These are phyloP conservation scores for Cryphonectria japonica DNA, from an alignment of 2,329 filamentous ascomycete species.

Conservation along the genomic window DNA sequence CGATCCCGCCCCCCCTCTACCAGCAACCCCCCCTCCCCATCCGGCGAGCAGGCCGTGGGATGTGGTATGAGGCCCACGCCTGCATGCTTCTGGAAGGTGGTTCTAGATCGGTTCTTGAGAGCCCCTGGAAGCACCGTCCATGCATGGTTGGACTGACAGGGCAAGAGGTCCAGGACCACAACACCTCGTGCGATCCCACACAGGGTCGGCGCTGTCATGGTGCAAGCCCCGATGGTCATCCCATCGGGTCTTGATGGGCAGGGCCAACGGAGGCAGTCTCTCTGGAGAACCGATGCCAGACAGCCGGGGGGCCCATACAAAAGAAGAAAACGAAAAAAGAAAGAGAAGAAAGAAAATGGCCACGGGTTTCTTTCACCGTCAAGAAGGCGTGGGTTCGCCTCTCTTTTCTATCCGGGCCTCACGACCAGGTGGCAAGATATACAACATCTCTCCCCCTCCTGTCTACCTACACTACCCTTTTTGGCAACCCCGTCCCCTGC, in stretches of 20 bases:
- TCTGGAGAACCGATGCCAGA: conserved; percentile 19
- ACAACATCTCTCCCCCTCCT: background rate
- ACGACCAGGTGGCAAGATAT: background rate
- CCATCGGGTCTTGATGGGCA: background rate
- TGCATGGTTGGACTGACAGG: conserved; percentile 11
- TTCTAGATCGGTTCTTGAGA: conserved; percentile 11
- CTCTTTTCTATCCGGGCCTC: conserved; percentile 10
- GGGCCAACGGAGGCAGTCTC: conserved; percentile 11
- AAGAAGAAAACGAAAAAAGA: conserved; percentile 1
- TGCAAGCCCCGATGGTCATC: conserved; percentile 17
- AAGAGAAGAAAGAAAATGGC: background rate
- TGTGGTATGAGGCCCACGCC: conserved; percentile 12
- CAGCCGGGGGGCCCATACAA: conserved; percentile 4
- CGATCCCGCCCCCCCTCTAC: conserved; percentile 7
- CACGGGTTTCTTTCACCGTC: conserved; percentile 2
- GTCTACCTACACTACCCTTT: background rate
- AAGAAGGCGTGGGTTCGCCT: conserved; percentile 12
- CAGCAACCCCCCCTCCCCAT: background rate
- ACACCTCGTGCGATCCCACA: background rate
- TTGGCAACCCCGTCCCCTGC: conserved; percentile 1
- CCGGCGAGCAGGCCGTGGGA: background rate
- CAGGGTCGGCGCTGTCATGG: conserved; percentile 15
- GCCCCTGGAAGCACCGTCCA: conserved; percentile 17
- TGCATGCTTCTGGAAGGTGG: conserved; percentile 28
- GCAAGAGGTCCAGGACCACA: conserved; percentile 2